Evolutionary conservation across 139 green algal species (phyloP).

Genomic region (Coelastrella sp.): DNA sequence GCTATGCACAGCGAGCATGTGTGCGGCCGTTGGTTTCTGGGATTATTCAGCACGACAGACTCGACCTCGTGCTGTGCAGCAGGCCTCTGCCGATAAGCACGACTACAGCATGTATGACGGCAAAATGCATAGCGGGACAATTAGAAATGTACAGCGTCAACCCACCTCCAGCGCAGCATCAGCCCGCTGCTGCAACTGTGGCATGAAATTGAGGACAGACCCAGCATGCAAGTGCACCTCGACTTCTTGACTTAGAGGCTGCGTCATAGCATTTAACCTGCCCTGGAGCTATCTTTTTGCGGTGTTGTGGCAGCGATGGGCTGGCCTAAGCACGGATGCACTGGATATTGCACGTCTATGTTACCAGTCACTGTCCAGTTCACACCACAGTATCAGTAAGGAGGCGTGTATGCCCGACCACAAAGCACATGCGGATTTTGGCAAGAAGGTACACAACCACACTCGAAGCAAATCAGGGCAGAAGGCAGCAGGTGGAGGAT

Average conservation of each 20-base stretch:
- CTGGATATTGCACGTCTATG: not conserved
- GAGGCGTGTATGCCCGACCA: too few species aligned
- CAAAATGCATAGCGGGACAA: not conserved
- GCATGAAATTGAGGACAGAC: not conserved
- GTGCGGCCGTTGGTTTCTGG: too few species aligned
- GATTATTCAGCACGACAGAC: too few species aligned
- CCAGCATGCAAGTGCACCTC: slow-evolving; percentile 7
- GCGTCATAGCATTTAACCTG: not conserved
- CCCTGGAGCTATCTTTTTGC: not conserved
- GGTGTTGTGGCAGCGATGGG: not conserved
- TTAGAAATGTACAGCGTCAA: not conserved
- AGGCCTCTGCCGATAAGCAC: not conserved
- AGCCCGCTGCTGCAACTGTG: not conserved
- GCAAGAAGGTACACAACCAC: too few species aligned
- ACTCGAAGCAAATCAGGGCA: too few species aligned
- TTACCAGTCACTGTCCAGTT: too few species aligned
- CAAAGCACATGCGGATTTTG: too few species aligned
- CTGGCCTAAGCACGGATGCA: not conserved
- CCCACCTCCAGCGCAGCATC: not conserved
- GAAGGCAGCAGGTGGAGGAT: too few species aligned
- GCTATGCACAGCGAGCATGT: too few species aligned
- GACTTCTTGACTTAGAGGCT: not conserved
- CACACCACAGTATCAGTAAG: too few species aligned
- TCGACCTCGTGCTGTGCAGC: too few species aligned
- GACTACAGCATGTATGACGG: not conserved